These are phyloP conservation scores for Tanozyma kutaoensis DNA, from an alignment of 805 yeast genomes.

Conservation along the genomic window DNA sequence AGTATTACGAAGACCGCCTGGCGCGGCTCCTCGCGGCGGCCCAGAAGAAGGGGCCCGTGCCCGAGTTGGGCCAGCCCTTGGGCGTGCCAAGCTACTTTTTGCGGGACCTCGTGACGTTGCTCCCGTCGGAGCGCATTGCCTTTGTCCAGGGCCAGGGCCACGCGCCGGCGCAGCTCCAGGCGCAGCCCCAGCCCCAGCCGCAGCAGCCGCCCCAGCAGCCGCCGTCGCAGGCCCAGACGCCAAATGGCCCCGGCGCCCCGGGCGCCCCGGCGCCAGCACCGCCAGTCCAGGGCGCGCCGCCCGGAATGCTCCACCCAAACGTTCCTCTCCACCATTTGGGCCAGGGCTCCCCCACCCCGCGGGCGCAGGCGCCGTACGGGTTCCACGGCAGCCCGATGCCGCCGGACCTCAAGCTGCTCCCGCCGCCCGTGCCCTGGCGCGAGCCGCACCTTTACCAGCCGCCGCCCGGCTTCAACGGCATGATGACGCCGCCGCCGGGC, in stretches of 20 bases:
- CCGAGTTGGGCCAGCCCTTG: conserved; percentile 31
- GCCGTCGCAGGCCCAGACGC: conserved; percentile 6
- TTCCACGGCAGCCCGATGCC: no score
- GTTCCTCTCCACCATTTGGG: no score
- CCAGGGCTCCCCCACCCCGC: no score
- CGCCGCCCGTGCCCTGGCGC: no score
- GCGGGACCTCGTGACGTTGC: conserved; percentile 28
- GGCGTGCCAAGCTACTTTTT: conserved; percentile 30
- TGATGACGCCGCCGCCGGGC: conserved; percentile 6
- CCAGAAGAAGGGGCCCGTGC: conserved; percentile 30
- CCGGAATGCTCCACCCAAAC: no score
- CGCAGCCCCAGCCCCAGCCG: not conserved
- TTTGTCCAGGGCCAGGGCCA: conserved; percentile 6
- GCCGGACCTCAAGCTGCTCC: no score
- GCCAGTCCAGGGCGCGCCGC: no score
- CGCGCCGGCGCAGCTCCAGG: not conserved
- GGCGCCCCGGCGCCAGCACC: no score
- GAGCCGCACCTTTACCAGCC: conserved; percentile 3
- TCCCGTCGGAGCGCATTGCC: conserved; percentile 27
- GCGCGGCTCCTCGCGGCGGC: conserved; percentile 28
- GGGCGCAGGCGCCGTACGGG: no score
- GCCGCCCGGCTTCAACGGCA: conserved; percentile 5
- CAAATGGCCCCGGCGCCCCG: no score
- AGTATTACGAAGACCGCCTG: conserved; percentile 30
- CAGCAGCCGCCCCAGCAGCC: conserved; percentile 8